These are phyloP conservation scores for Pichia californica DNA, from an alignment of 805 yeast species.

Conservation along the genomic window DNA sequence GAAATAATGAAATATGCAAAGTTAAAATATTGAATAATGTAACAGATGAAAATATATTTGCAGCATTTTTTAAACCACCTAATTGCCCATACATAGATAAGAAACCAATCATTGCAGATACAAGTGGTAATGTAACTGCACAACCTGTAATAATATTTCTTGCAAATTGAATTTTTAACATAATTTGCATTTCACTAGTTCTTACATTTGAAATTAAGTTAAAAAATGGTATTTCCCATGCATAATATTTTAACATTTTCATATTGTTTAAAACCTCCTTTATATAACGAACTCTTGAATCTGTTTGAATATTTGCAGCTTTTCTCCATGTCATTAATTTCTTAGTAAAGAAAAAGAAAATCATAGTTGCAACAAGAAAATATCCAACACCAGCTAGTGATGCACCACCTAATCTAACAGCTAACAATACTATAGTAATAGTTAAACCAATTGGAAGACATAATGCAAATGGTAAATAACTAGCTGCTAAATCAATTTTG, in stretches of 20 bases:
- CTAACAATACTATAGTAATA: constrained; percentile 57
- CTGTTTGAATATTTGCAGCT: constrained; percentile 60
- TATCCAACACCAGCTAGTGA: constrained; percentile 65
- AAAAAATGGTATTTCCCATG: constrained; percentile 84
- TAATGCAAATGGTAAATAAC: constrained; percentile 57
- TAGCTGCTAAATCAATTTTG: constrained; percentile 74
- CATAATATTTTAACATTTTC: constrained; percentile 79
- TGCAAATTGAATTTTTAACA: constrained; percentile 57
- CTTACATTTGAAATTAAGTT: constrained; percentile 50
- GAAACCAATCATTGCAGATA: constrained; percentile 63
- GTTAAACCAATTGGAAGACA: constrained; percentile 59
- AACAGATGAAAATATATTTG: constrained; percentile 62
- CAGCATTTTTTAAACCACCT: constrained; percentile 41
- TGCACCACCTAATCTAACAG: constrained; percentile 64
- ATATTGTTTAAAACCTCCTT: constrained; percentile 74
- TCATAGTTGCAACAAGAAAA: constrained; percentile 43
- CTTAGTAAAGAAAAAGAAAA: constrained; percentile 42
- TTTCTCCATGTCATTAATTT: constrained; percentile 49
- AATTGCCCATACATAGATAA: constrained; percentile 34
- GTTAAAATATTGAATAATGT: constrained; percentile 60
- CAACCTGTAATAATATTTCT: constrained; percentile 59
- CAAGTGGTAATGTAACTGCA: constrained; percentile 59
- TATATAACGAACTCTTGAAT: constrained; percentile 65
- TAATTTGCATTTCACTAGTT: constrained; percentile 50
- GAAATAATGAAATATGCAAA: constrained; percentile 59